Percentiles rank a stretch among this genome's conserved stretches.
phyloP scores from a whole-genome alignment of 2,329 filamentous ascomycete species.

The Neofusicoccum sp. region DNA sequence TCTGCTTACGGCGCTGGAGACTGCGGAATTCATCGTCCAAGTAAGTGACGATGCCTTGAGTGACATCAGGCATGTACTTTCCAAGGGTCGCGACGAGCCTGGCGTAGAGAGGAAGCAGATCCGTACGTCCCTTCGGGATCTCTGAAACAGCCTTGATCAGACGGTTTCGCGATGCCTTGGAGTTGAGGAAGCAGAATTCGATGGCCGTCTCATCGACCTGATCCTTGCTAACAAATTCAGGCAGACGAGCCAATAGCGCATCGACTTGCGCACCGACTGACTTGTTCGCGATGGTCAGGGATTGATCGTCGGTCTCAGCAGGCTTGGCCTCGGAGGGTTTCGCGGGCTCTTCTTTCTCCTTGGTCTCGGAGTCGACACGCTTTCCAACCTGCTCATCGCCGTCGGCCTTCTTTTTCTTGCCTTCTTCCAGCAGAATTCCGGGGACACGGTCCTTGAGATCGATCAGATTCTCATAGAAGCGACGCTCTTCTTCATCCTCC shows the following conservation, averaged over 20 bases:
- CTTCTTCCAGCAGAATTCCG: slow-evolving; percentile 87
- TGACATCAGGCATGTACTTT: slow-evolving; percentile 92
- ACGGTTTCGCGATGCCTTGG: slow-evolving; percentile 93
- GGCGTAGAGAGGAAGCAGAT: slow-evolving; percentile 89
- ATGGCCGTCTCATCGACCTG: slow-evolving; percentile 88
- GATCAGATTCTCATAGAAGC: slow-evolving; percentile 96
- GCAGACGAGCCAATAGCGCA: slow-evolving; percentile 81
- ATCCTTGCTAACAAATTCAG: slow-evolving; percentile 89
- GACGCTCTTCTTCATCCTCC: slow-evolving; percentile 97
- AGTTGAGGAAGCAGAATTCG: slow-evolving; percentile 98
- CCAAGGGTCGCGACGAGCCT: slow-evolving; percentile 90
- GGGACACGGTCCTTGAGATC: slow-evolving; percentile 96
- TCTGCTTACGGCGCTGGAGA: slow-evolving; percentile 93
- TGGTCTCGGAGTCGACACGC: slow-evolving; percentile 62
- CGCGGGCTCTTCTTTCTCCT: slow-evolving; percentile 40
- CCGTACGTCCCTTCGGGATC: slow-evolving; percentile 89
- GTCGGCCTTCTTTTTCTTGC: slow-evolving; percentile 89
- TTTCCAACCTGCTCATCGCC: slow-evolving; percentile 80
- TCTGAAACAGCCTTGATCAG: slow-evolving; percentile 92
- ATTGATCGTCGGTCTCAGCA: slow-evolving; percentile 73
- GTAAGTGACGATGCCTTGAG: slow-evolving; percentile 86
- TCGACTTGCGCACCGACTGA: slow-evolving; percentile 97
- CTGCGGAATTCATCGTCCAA: slow-evolving; percentile 97
- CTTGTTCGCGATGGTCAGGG: slow-evolving; percentile 94
- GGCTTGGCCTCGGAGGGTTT: slow-evolving; percentile 51